Percentiles rank a stretch among this genome's conserved stretches.
Conservation (phyloP, 192 early-diverging fungal species). For the Backusella parvicylindrica region DNA sequence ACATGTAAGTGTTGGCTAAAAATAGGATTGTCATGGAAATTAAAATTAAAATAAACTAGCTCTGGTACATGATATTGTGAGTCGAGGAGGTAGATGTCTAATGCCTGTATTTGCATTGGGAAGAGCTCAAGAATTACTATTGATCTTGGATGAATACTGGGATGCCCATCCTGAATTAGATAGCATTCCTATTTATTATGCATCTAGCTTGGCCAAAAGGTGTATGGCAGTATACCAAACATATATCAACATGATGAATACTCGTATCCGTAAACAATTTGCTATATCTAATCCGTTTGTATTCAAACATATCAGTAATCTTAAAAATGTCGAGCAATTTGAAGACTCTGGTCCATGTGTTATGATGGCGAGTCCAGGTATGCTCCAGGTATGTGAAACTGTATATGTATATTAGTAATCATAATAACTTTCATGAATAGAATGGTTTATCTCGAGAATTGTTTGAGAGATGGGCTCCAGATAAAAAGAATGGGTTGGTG, state of each 20-base stretch:
- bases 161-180: slow-evolving; percentile 83
- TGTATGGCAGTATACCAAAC: slow-evolving; percentile 97
- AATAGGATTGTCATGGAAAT: background rate
- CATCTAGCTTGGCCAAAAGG: slow-evolving; percentile 90
- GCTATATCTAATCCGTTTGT: slow-evolving; percentile 89
- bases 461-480: slow-evolving; percentile 92
- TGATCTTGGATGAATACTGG: slow-evolving; percentile 99
- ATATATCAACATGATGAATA: slow-evolving; percentile 99
- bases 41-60: slow-evolving; percentile 25
- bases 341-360: slow-evolving; percentile 97
- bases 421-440: slow-evolving; percentile 24
- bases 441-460: slow-evolving; percentile 92
- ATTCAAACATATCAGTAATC: slow-evolving; percentile 92
- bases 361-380: slow-evolving; percentile 97
- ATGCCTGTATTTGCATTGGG: slow-evolving; percentile 98
- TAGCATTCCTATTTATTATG: slow-evolving; percentile 93
- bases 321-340: slow-evolving; percentile 82
- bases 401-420: background rate
- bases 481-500: slow-evolving; percentile 88
- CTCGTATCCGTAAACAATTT: slow-evolving; percentile 86
- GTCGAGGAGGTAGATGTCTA: slow-evolving; percentile 85
- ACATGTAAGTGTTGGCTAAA: slow-evolving; percentile 47
- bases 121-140: slow-evolving; percentile 91
- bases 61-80: slow-evolving; percentile 81
- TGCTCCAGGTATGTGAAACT: slow-evolving; percentile 74